These are phyloP conservation scores for Pichia eremophila DNA, from an alignment of 805 yeast species.

Conservation along the genomic window DNA sequence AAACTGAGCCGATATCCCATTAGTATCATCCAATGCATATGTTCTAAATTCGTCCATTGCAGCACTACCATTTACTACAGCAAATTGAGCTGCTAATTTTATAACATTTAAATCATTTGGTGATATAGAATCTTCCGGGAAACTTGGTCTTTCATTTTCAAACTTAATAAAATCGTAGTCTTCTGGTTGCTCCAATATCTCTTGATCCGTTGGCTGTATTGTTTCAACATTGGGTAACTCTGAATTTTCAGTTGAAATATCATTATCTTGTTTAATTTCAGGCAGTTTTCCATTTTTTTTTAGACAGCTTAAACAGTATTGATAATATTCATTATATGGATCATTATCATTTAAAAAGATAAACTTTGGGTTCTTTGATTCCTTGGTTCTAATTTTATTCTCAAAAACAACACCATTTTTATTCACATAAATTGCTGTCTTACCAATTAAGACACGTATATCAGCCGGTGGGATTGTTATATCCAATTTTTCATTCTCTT, in stretches of 20 bases:
- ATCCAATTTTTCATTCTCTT: constrained; percentile 13
- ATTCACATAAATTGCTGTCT: constrained; percentile 61
- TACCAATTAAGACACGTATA: constrained; percentile 45
- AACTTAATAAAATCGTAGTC: constrained; percentile 19
- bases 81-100: constrained; percentile 61
- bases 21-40: constrained; percentile 16
- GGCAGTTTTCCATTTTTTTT: constrained; percentile 21
- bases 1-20: constrained; percentile 43
- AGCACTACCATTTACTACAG: constrained; percentile 48
- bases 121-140: constrained; percentile 35
- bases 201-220: neutral
- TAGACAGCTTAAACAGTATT: constrained; percentile 32
- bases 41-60: constrained; percentile 31
- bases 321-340: constrained; percentile 51
- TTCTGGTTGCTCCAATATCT: constrained; percentile 8
- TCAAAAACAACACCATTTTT: constrained; percentile 66
- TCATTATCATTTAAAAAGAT: constrained; percentile 50
- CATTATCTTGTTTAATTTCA: neutral
- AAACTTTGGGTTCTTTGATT: constrained; percentile 44
- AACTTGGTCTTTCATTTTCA: constrained; percentile 9
- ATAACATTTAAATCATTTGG: constrained; percentile 58
- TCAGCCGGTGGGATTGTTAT: constrained; percentile 48
- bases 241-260: too few relatives aligned
- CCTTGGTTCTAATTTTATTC: constrained; percentile 38
- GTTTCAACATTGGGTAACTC: too few relatives aligned